Base-by-base conservation (phyloP, 108 stramenopile species). In the Craspedostauros australis region DNA sequence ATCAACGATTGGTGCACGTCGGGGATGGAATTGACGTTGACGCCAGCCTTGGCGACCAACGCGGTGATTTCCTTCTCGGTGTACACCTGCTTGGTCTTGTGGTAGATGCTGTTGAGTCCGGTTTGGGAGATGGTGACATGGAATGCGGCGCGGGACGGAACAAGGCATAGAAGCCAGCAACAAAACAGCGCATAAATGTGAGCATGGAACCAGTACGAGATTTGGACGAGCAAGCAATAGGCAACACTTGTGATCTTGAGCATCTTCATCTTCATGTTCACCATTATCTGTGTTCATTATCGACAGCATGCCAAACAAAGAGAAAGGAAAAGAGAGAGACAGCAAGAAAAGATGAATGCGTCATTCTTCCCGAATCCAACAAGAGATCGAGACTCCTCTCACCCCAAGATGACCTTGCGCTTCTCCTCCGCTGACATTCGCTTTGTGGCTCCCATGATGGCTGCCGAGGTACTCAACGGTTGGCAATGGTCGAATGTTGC, bases 361-460 rank as follows among this genome's bases (percentile, higher is more conserved):
- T 36, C 14, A 11, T 11, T 36, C 34, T 11, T 11, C 34, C 14
- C 9, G 9, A 11, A 36, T 9, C 9, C 14, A 36, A 9, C 34
- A 36, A 11, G 34, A 11, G 11, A 36, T 9, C 34, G 11, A 36
- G 14, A 12, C 36, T 6, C 9, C 9, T 45, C 66, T 58, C 51
- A 67, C 66, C 32, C 66, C 23, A 88, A 62, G 28, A 93, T 86
- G n/a, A 60, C 61, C 23, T 81, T 60, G 31, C 86, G 80, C 68
- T 93, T 93, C 68, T 93, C 92, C 29, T 93, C 92, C 22, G 57
- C 60, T 43, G 81, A 81, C 92, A 93, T 93, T 36, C 92, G 92
- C 53, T 89, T 87, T 5, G 84, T 37, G 39, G 51, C 66, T 31
- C 37, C 66, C 66, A 67, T 67, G n/a, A n/a, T n/a, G n/a, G n/a